Base-by-base conservation (phyloP, 192 early-diverging fungal genomes). In the Spizellomyces sp. region DNA sequence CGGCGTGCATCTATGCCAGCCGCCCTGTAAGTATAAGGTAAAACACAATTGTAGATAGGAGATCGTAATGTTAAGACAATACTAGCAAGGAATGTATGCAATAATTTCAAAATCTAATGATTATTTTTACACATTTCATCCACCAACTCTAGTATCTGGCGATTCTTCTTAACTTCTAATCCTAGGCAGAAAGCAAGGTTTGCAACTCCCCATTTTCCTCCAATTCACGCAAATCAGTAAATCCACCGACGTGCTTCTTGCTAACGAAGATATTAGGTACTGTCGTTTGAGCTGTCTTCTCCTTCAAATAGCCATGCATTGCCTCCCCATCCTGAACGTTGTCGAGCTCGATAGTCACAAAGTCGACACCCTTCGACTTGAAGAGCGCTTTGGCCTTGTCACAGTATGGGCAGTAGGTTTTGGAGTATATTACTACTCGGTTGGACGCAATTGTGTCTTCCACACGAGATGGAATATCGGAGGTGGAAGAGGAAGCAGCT, bases 261-360 rank as follows among this genome's bases (percentile, higher is more conserved):
- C 58, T 22, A 48, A 82, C 60, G 45, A 71, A 82, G 21, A 79
- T 74, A 62, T 79, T 79, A 14, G 81, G 81, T 17, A 82, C 80
- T 45, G 80, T 74, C 4, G 56, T 45, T 58, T 86, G 83, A 9
- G 74, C 77, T 22, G 80, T 85, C 50, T 75, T 79, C 57, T 71
- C 36, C 19, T 47, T 52, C 44, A 86, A 66, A 56, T 85, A 82
- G 46, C 54, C 73, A 58, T 85, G 83, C 62, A 86, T 85, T 45
- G 75, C 67, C 48, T 58, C 73, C 22, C 84, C 83, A 71, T 83
- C 71, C 3, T 58, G 59, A 15, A 70, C 62, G 9, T 42, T 45
- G 69, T 84, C 83, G 27, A 84, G 64, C 56, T 79, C 77, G 67
- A 79, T 52, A 12, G 71, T 19, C n/a, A 36, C 45, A 43, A 57